Conservation (phyloP, 306 rosid species). For the Abrus precatorius region DNA sequence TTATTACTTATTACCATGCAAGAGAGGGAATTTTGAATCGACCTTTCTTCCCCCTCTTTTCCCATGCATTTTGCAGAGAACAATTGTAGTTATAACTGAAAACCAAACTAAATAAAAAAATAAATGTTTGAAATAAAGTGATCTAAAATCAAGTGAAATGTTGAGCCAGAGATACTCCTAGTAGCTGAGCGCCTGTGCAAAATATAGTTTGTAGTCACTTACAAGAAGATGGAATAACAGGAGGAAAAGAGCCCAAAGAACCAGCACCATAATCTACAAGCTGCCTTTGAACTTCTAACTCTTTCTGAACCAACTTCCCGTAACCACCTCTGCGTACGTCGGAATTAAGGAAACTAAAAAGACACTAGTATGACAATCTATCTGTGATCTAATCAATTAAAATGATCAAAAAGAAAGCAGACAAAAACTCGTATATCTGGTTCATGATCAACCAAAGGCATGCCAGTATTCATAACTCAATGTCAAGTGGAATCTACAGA, state of each 20-base stretch:
- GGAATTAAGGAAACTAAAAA: slow-evolving; percentile 67
- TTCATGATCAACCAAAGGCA: neutral
- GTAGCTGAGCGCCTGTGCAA: slow-evolving; percentile 43
- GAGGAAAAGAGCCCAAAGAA: slow-evolving; percentile 86
- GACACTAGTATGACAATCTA: slow-evolving; percentile 4
- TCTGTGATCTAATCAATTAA: neutral
- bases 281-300: slow-evolving; percentile 95
- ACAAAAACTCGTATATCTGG: neutral
- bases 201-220: slow-evolving; percentile 54
- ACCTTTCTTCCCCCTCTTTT: neutral
- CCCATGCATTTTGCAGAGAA: neutral
- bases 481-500: neutral
- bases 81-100: neutral
- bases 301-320: slow-evolving; percentile 90
- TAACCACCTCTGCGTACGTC: slow-evolving; percentile 94
- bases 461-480: slow-evolving; percentile 8
- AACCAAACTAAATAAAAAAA: neutral
- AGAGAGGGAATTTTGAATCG: neutral
- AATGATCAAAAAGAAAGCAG: neutral
- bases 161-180: slow-evolving; percentile 19
- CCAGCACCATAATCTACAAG: slow-evolving; percentile 98
- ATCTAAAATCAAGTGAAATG: slow-evolving; percentile 15
- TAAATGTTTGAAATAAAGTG: neutral
- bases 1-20: neutral
- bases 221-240: slow-evolving; percentile 77